Conservation (phyloP, 2,329 filamentous ascomycete genomes). For the Coleophoma cylindrospora region DNA sequence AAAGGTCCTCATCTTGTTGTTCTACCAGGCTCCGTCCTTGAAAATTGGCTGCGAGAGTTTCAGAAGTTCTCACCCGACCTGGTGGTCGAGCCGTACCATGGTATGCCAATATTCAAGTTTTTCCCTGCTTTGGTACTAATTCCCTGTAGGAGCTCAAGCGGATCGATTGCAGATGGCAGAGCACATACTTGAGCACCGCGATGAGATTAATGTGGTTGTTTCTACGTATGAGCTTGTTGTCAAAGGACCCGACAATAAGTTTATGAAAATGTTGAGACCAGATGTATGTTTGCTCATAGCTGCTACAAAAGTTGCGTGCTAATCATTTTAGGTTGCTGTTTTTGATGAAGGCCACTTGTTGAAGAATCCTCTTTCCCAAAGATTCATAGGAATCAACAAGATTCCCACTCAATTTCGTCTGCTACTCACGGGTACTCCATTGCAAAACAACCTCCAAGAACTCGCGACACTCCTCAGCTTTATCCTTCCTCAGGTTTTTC, state of each 20-base stretch:
- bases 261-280: conserved; percentile 52
- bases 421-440: conserved; percentile 82
- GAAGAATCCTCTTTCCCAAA: conserved; percentile 79
- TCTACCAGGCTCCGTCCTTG: conserved; percentile 87
- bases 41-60: conserved; percentile 95
- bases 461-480: conserved; percentile 89
- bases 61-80: conserved; percentile 76
- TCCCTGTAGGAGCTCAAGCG: conserved; percentile 59
- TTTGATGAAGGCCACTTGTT: conserved; percentile 94
- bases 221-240: conserved; percentile 65
- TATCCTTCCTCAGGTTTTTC: conserved; percentile 82
- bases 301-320: conserved; percentile 4
- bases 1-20: conserved; percentile 78
- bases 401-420: conserved; percentile 81
- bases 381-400: conserved; percentile 73
- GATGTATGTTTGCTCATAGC: conserved; percentile 29
- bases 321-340: conserved; percentile 39
- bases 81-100: conserved; percentile 65
- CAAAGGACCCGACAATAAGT: conserved; percentile 54
- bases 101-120: conserved; percentile 5
- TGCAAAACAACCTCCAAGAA: conserved; percentile 93
- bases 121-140: neutral
- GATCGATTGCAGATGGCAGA: conserved; percentile 66
- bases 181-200: conserved; percentile 57
- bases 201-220: conserved; percentile 65